Evolutionary conservation across 2,329 filamentous ascomycete species (phyloP).

Genomic region (Davidsoniella neocaledoniae): DNA sequence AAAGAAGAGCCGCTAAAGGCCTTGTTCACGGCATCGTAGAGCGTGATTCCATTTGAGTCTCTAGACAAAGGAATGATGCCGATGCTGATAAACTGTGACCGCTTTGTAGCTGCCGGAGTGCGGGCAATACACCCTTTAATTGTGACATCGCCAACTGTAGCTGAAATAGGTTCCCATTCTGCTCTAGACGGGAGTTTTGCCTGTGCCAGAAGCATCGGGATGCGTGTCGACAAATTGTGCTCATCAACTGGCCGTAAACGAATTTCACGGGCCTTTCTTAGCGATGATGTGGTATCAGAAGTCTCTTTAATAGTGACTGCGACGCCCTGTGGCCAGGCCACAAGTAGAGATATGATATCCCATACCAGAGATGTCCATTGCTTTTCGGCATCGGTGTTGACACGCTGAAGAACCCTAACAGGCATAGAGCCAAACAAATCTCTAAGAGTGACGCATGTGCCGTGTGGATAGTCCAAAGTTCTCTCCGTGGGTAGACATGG

Average conservation of each 20-base stretch:
- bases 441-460: constrained; percentile 58
- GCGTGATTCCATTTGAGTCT: constrained; percentile 38
- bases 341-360: constrained; percentile 44
- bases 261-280: neutral
- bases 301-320: constrained; percentile 31
- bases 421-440: constrained; percentile 84
- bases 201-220: constrained; percentile 43
- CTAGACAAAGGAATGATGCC: constrained; percentile 50
- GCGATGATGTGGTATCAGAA: neutral
- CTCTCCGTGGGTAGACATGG: constrained; percentile 44
- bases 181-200: constrained; percentile 41
- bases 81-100: constrained; percentile 65
- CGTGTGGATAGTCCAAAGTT: constrained; percentile 40
- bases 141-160: constrained; percentile 41
- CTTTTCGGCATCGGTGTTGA: constrained; percentile 34
- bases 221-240: constrained; percentile 13
- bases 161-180: constrained; percentile 56
- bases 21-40: constrained; percentile 66
- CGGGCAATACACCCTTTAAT: constrained; percentile 58
- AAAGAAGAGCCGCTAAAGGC: constrained; percentile 66
- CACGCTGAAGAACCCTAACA: constrained; percentile 70
- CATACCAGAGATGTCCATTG: constrained; percentile 49
- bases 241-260: constrained; percentile 1
- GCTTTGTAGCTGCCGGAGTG: constrained; percentile 51
- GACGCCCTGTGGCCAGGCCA: constrained; percentile 46